Percentiles rank a stretch among this genome's conserved stretches.
Conservation (phyloP, 2,329 filamentous ascomycete genomes). For the Fusarium pilosicola region DNA sequence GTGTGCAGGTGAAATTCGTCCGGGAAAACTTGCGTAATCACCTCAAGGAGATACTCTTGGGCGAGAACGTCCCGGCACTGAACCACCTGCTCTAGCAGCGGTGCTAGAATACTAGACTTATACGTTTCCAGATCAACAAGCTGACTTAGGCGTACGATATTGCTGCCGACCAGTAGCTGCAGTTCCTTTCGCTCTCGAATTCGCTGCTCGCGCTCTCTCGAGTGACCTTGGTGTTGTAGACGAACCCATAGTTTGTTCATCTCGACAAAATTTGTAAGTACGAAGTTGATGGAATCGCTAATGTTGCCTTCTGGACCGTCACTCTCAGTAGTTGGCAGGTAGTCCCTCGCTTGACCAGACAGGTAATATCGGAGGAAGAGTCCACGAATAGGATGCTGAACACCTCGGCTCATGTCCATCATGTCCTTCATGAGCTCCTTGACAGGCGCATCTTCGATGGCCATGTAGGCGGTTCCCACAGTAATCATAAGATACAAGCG, state of each 20-base stretch:
- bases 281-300: conserved; percentile 97
- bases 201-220: conserved; percentile 89
- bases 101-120: conserved; percentile 87
- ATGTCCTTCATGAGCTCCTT: conserved; percentile 99
- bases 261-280: conserved; percentile 98
- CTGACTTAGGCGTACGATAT: conserved; percentile 93
- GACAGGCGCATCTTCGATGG: conserved; percentile 95
- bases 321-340: conserved; percentile 80
- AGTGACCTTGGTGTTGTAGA: conserved; percentile 96
- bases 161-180: conserved; percentile 94
- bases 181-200: conserved; percentile 95
- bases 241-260: conserved; percentile 99
- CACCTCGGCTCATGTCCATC: conserved; percentile 99
- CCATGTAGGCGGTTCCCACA: conserved; percentile 98
- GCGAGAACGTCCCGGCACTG: conserved; percentile 97
- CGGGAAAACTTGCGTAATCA: conserved; percentile 98
- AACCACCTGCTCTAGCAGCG: conserved; percentile 94
- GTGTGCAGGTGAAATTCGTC: conserved; percentile 99
- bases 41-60: conserved; percentile 96
- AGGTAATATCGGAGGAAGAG: conserved; percentile 97
- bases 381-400: conserved; percentile 95
- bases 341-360: conserved; percentile 92
- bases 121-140: conserved; percentile 95
- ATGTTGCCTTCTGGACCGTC: conserved; percentile 96
- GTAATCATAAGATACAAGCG: conserved; percentile 99